phyloP scores from a whole-genome alignment of 73 alveolate genomes.

The Uronychia binucleata region DNA sequence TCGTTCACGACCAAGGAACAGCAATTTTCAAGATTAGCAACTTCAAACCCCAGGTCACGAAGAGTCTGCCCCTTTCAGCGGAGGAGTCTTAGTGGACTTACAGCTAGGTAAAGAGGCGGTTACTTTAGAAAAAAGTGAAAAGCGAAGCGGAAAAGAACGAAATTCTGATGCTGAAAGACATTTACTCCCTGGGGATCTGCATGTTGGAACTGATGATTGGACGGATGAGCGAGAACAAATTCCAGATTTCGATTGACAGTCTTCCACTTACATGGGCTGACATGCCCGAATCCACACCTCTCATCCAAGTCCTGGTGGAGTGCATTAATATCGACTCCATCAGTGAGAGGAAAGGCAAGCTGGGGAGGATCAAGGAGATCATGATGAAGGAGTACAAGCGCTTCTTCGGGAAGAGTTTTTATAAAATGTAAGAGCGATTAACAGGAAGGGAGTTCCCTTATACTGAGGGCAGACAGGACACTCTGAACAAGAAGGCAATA shows the following conservation, averaged over 20 bases:
- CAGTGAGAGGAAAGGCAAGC: slow-evolving; percentile 51
- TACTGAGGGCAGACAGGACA: slow-evolving; percentile 33
- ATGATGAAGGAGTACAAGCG: slow-evolving; percentile 47
- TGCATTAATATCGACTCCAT: slow-evolving; percentile 57
- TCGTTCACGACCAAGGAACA: slow-evolving; percentile 29
- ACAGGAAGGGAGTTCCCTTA: slow-evolving; percentile 32
- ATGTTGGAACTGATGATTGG: slow-evolving; percentile 67
- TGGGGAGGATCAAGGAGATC: slow-evolving; percentile 28
- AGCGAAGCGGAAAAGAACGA: slow-evolving; percentile 47
- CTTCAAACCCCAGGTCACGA: slow-evolving; percentile 42
- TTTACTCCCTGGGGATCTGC: slow-evolving; percentile 62
- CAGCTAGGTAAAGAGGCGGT: slow-evolving; percentile 5
- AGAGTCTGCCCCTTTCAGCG: slow-evolving; percentile 20
- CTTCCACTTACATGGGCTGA: slow-evolving; percentile 73
- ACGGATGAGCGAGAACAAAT: slow-evolving; percentile 33
- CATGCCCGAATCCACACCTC: slow-evolving; percentile 54
- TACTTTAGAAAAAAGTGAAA: slow-evolving; percentile 2
- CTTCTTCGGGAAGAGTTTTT: slow-evolving; percentile 30
- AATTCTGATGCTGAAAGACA: slow-evolving; percentile 54
- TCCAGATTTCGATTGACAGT: slow-evolving; percentile 52
- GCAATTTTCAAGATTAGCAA: slow-evolving; percentile 37
- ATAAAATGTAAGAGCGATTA: slow-evolving; percentile 17
- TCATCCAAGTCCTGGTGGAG: slow-evolving; percentile 57
- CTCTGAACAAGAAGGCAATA: slow-evolving; percentile 43
- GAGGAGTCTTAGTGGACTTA: slow-evolving; percentile 55